Base-by-base conservation (phyloP, 2,329 filamentous ascomycete species). In the Penicillium sp. region DNA sequence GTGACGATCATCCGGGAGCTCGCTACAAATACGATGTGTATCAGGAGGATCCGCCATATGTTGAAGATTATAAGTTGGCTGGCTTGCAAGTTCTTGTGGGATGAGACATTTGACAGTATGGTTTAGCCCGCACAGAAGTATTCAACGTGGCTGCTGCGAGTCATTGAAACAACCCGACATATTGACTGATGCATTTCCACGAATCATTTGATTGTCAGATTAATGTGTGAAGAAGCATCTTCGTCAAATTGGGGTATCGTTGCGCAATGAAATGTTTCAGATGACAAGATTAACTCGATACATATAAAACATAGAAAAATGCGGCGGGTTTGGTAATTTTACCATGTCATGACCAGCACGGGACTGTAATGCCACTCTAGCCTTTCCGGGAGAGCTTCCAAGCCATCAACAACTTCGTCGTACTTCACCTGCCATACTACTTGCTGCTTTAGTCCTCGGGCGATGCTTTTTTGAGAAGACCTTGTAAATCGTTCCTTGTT, bases 21-120 rank as follows among this genome's bases (percentile, higher is more conserved):
- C 70, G 64, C 60, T 89, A 87, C 67, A 86, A 84, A 72, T 89
- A 88, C 62, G 78, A 83, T 63, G 80, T 85, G 1, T 88, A 87
- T 62, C 70, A 80, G 55, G 84, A 87, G 63, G 82, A 85, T 29
- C 53, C 65, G 24, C 71, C 76, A 5, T 77, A 74, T 56, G 65
- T 39, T 58, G 67, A 56, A 16, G 27, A n/a, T n/a, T n/a, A 37
- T 16, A 35, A 26, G 21, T 35, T 3, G 16, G 33, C 33, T 29
- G 22, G 37, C 1, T 37, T 41, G 9, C 44, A 49, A 49, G 31
- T 22, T 48, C 11, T 31, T 31, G 29, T 13, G 33, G n/a, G 14
- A 37, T 37, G n/a, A 27, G 43, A 14, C 21, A 24, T 24, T 45
- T 3, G 22, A 41, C 3, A 47, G 48, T 21, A 10, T 39, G 43